Base-by-base conservation (phyloP, 2,329 filamentous ascomycete species). In the Calonectria henricotiae region DNA sequence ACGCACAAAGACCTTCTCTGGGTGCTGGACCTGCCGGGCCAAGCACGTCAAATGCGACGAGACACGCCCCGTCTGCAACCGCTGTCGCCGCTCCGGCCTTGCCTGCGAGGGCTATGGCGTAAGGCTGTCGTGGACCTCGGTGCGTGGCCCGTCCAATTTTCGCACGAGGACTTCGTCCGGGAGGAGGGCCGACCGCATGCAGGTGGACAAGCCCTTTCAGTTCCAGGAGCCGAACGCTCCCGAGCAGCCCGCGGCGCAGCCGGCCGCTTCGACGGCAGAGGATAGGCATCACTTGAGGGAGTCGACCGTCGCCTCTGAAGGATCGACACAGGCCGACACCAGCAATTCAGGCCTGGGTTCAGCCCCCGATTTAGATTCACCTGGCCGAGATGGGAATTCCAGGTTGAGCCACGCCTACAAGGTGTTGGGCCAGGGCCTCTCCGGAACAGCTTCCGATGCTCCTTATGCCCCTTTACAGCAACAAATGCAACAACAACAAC, bases 11-110 rank as follows among this genome's bases (percentile, higher is more conserved):
- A 77, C 68, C 17, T 77, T 77, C 17, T 76, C 76, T 2, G 76
- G 76, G 20, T 77, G 76, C 60, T 77, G 76, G 76, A 77, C 76
- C 0, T 77, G 76, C 68, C 68, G 76, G 6, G 74, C 76, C 6
- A 77, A 77, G 37, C 76, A 77, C 30, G 65, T 77, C 65, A 77
- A 77, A 39, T 81, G 79, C 58, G 79, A 81, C 58, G 76, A 77
- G 61, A 62, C 70, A 0, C 72, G 74, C 4, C 76, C 76, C 0
- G 51, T 64, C 1, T 77, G 76, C 41, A 58, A 70, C 13, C 76
- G 76, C 5, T 77, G 76, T 23, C 74, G 65, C 1, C 71, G 70
- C 15, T 69, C 74, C 0, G 76, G 76, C 0, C 17, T 76, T 0
- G 60, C 66, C 3, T 77, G 76, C 1, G 76, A 77, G 9, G 76